Conservation (phyloP, 192 early-diverging fungal species). For the Cladochytrium replicatum region DNA sequence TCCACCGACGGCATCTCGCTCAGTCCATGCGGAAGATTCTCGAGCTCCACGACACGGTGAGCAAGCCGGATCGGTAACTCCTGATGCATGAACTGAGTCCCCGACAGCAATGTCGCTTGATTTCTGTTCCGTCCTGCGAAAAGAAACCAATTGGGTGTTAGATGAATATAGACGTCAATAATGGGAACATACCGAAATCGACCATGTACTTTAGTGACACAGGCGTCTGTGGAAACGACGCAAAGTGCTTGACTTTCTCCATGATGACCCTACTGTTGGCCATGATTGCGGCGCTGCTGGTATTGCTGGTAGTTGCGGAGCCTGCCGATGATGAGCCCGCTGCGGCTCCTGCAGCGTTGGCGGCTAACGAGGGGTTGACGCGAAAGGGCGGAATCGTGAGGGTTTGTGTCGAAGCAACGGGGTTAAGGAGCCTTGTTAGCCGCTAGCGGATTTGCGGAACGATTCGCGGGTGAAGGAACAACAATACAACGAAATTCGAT, state of each 20-base stretch:
- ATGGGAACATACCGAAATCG: slow-evolving; percentile 71
- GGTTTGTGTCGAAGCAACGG: no score
- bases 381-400: no score
- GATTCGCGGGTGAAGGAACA: no score
- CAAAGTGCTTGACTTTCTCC: slow-evolving; percentile 21
- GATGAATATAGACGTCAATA: not conserved
- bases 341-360: no score
- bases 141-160: not conserved
- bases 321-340: no score
- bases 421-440: no score
- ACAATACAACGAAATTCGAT: no score
- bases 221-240: slow-evolving; percentile 75
- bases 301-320: no score
- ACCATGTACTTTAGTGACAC: slow-evolving; percentile 93
- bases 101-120: slow-evolving; percentile 27
- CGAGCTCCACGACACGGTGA: slow-evolving; percentile 89
- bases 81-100: slow-evolving; percentile 40
- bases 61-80: slow-evolving; percentile 91
- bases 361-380: no score
- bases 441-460: no score
- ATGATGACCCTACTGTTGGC: slow-evolving; percentile 6
- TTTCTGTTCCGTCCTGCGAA: slow-evolving; percentile 31
- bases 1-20: slow-evolving; percentile 83
- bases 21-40: slow-evolving; percentile 74
- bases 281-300: no score